Evolutionary conservation across 441 rosid genomes (phyloP), one percentile per base, ranked within the genome.

Genomic region (Populus hybrid): DNA sequence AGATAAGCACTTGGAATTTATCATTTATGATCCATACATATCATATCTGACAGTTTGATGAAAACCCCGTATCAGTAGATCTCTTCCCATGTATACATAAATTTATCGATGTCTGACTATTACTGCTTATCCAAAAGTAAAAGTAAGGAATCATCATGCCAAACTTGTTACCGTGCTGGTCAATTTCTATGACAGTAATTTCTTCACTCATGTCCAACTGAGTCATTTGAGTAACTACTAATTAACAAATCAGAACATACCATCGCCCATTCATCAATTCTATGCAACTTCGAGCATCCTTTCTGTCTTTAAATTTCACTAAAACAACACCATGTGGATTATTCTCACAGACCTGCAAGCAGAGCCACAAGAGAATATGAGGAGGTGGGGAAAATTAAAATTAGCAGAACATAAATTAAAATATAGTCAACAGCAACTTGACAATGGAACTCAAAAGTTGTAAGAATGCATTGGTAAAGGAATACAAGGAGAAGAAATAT

Each of bases 251-350:
- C 16, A 53, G 71, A 78, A 69, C 63, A 71, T 91, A 94, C 99
- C 99, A 94, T 84, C 98, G 92, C 75, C 97, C 97, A 36, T 92
- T 88, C 98, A 94, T 96, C 87, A 91, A 75, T 65, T 96, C 95
- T 74, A 96, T 85, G 85, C 99, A 96, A 84, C 90, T 94, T 76
- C 82, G 89, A 38, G 97, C 98, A 80, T 94, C 98, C 79, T 84
- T 92, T 78, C 94, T 85, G 81, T 96, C 99, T 88, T 93, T 94
- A 75, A 84, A 96, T 85, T 82, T 93, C 75, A 93, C 88, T 81
- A 96, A 84, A 81, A 96, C 93, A 77, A 96, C 98, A 24, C 99
- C 98, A 66, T 92, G 94, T 9, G 98, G 99, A 83, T 94, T 91
- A 72, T 89, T 89, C 87, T 90, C 97, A 67, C 97, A 96, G 11